Percentiles rank a stretch among this genome's conserved stretches.
These are phyloP conservation scores for Phytophthora capsici DNA, from an alignment of 352 stramenopile genomes.

Conservation along the genomic window DNA sequence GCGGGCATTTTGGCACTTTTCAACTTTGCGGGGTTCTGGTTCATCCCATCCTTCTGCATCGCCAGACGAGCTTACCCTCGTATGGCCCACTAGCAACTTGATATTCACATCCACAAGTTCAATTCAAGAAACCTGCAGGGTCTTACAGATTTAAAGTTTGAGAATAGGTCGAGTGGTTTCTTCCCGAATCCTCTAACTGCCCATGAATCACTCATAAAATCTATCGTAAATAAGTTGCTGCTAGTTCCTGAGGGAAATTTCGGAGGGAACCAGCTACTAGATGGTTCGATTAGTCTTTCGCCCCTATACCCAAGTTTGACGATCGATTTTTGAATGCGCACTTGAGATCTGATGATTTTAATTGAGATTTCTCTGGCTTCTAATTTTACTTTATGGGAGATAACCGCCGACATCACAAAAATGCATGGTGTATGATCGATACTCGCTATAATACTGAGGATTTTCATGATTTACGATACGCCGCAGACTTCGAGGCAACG, in stretches of 20 bases:
- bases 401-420: too few species aligned
- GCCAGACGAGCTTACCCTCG: conserved; percentile 36
- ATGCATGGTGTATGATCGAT: too few species aligned
- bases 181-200: not conserved
- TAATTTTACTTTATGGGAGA: too few species aligned
- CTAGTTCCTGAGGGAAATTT: not conserved
- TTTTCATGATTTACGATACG: too few species aligned
- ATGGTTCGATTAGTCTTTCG: conserved; percentile 9
- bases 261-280: conserved; percentile 3
- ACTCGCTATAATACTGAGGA: too few species aligned
- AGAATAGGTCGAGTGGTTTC: conserved; percentile 14
- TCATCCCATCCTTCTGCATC: conserved; percentile 41
- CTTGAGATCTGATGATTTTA: too few species aligned
- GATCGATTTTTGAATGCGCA: too few species aligned
- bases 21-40: conserved; percentile 34
- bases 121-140: conserved; percentile 18
- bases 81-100: conserved; percentile 22
- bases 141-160: conserved; percentile 20
- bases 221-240: conserved; percentile 5
- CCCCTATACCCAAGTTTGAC: too few species aligned
- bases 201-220: too few species aligned
- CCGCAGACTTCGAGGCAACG: too few species aligned
- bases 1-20: conserved; percentile 24
- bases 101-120: conserved; percentile 9
- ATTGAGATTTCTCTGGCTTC: too few species aligned